Conservation (phyloP, 108 stramenopile genomes). For the Craspedostauros australis region DNA sequence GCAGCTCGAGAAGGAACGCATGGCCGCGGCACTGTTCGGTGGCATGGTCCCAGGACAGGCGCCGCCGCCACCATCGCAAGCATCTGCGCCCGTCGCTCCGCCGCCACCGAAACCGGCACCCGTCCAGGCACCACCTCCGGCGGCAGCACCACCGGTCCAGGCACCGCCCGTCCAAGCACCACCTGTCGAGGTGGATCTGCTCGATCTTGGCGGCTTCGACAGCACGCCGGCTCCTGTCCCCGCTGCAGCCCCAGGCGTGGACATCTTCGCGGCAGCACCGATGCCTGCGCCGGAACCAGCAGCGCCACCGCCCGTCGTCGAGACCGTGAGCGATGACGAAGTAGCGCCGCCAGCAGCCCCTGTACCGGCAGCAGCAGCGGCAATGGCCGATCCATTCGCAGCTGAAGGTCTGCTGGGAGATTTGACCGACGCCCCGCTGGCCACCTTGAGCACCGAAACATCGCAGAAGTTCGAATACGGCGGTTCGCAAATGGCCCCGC, state of each 20-base stretch:
- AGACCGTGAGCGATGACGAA: slow-evolving; percentile 46
- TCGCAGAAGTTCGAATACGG: slow-evolving; percentile 71
- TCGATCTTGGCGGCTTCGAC: slow-evolving; percentile 33
- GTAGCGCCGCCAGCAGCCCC: slow-evolving; percentile 38
- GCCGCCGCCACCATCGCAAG: slow-evolving; percentile 39
- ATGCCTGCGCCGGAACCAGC: slow-evolving; percentile 24
- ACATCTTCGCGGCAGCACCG: slow-evolving; percentile 26
- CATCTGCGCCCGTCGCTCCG: slow-evolving; percentile 19
- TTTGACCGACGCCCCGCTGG: slow-evolving; percentile 44
- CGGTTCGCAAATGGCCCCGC: slow-evolving; percentile 62
- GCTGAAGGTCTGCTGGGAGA: slow-evolving; percentile 61
- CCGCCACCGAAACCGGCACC: slow-evolving; percentile 28
- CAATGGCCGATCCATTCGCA: slow-evolving; percentile 60
- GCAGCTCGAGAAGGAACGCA: slow-evolving; percentile 88
- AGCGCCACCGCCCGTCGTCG: slow-evolving; percentile 26
- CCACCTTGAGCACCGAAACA: slow-evolving; percentile 27
- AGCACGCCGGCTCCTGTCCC: slow-evolving; percentile 22
- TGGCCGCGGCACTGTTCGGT: slow-evolving; percentile 94
- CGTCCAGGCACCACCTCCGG: slow-evolving; percentile 39
- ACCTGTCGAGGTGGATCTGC: slow-evolving; percentile 37
- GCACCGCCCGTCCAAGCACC: slow-evolving; percentile 32
- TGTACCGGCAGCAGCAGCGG: slow-evolving; percentile 17
- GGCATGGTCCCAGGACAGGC: slow-evolving; percentile 67
- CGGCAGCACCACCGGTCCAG: slow-evolving; percentile 37
- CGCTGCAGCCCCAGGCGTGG: slow-evolving; percentile 25